Conservation (phyloP, 805 yeast species). For the Sugiyamaella qingdaonensis region DNA sequence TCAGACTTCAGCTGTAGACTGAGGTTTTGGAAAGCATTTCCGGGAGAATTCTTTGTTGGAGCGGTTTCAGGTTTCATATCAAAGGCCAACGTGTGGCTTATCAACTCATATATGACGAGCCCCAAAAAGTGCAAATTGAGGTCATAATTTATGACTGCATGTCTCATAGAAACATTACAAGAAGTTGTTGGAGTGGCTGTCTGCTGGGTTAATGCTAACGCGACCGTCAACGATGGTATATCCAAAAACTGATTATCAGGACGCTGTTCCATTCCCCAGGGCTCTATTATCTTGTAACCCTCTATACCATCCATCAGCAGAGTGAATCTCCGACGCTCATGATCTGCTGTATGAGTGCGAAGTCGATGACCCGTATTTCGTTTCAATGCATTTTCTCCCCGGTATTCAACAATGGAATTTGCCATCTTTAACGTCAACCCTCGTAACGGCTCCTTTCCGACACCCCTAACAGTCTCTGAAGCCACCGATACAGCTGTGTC, state of each 20-base stretch:
- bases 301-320: conserved; percentile 14
- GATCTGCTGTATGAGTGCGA: background rate
- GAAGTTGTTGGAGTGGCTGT: conserved; percentile 15
- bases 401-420: conserved; percentile 19
- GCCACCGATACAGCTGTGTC: conserved; percentile 26
- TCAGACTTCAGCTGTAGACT: conserved; percentile 31
- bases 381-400: conserved; percentile 6
- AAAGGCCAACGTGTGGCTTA: conserved; percentile 38
- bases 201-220: conserved; percentile 19
- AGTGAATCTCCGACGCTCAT: conserved; percentile 19
- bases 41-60: background rate
- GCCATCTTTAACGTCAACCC: conserved; percentile 23
- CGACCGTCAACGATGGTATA: conserved; percentile 27
- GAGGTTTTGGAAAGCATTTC: conserved; percentile 4
- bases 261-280: conserved; percentile 20
- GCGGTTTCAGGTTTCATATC: conserved; percentile 4
- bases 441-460: conserved; percentile 13
- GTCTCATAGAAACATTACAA: conserved; percentile 21
- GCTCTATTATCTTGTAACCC: conserved; percentile 23
- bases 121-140: conserved; percentile 42
- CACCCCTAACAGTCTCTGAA: conserved; percentile 14
- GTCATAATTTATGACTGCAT: conserved; percentile 25
- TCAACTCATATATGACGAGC: conserved; percentile 42
- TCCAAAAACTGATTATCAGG: conserved; percentile 22
- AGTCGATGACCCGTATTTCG: background rate